Percentiles rank a stretch among this genome's conserved stretches.
These are phyloP conservation scores for Trichosporon ovoides DNA, from an alignment of 1,284 basidiomycete genomes.

Conservation along the genomic window DNA sequence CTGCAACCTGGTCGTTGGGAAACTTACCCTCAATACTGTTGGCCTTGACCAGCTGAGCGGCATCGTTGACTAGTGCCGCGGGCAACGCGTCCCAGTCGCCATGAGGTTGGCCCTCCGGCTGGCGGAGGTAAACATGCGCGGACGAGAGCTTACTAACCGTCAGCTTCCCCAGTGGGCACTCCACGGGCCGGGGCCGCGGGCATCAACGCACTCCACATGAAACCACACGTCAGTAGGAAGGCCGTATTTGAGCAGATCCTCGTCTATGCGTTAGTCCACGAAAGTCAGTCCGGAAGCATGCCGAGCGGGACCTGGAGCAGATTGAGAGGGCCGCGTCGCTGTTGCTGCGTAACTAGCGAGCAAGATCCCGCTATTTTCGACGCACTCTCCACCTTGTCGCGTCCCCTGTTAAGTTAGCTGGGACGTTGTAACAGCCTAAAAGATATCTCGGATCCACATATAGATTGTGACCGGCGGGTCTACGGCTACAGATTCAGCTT, in stretches of 20 bases:
- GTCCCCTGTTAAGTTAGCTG: conserved; percentile 55
- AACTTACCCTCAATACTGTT: conserved; percentile 90
- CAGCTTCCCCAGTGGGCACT: neutral
- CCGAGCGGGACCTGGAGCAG: too few species aligned
- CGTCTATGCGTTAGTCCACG: conserved; percentile 56
- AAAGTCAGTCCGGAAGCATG: neutral
- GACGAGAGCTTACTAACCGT: conserved; percentile 75
- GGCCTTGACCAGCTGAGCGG: conserved; percentile 92
- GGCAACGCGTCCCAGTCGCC: conserved; percentile 78
- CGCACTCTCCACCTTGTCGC: conserved; percentile 93
- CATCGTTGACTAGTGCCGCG: conserved; percentile 69
- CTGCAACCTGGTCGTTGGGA: neutral
- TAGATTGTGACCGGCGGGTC: conserved; percentile 71
- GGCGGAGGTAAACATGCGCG: conserved; percentile 87
- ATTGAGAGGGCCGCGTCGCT: neutral
- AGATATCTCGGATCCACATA: conserved; percentile 52
- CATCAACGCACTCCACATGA: conserved; percentile 51
- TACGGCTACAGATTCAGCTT: conserved; percentile 39
- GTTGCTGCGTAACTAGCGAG: neutral
- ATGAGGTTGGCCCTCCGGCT: conserved; percentile 63
- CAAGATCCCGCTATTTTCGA: conserved; percentile 15
- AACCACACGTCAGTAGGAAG: conserved; percentile 57
- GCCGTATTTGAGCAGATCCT: conserved; percentile 88
- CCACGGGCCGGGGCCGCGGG: neutral
- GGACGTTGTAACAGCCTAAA: too few species aligned